phyloP scores from a whole-genome alignment of 1,284 basidiomycete genomes.

The Austropuccinia psidii region DNA sequence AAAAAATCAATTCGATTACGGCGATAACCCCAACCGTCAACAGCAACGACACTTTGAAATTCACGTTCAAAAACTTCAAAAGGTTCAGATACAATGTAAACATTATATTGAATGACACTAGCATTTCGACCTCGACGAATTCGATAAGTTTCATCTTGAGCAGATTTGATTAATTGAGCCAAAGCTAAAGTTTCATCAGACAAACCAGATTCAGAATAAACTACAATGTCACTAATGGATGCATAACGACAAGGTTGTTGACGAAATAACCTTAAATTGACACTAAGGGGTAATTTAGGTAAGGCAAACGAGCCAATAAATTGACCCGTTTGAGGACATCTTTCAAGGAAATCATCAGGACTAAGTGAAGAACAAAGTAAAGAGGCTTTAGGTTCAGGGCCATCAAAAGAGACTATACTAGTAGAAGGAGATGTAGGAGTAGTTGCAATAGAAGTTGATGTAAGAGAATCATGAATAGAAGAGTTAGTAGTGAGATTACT shows the following conservation, averaged over 20 bases:
- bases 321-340: conserved; percentile 7
- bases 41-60: conserved; percentile 53
- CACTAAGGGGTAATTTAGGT: conserved; percentile 35
- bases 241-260: conserved; percentile 64
- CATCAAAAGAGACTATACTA: conserved; percentile 28
- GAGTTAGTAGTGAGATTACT: not conserved
- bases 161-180: conserved; percentile 43
- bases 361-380: conserved; percentile 28
- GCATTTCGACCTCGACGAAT: conserved; percentile 49
- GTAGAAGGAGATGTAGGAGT: conserved; percentile 22
- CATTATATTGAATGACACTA: conserved; percentile 64
- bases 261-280: conserved; percentile 44
- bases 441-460: conserved; percentile 11
- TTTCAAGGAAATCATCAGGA: conserved; percentile 36
- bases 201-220: conserved; percentile 65
- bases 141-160: conserved; percentile 53
- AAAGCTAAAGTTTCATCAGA: conserved; percentile 52
- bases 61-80: conserved; percentile 53
- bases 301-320: conserved; percentile 13
- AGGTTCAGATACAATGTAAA: conserved; percentile 66
- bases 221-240: conserved; percentile 75
- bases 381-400: conserved; percentile 35
- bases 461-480: too few species aligned
- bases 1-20: conserved; percentile 52
- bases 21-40: conserved; percentile 51